Conservation (phyloP, 83 land plant species). For the Diphasiastrum complanatum region DNA sequence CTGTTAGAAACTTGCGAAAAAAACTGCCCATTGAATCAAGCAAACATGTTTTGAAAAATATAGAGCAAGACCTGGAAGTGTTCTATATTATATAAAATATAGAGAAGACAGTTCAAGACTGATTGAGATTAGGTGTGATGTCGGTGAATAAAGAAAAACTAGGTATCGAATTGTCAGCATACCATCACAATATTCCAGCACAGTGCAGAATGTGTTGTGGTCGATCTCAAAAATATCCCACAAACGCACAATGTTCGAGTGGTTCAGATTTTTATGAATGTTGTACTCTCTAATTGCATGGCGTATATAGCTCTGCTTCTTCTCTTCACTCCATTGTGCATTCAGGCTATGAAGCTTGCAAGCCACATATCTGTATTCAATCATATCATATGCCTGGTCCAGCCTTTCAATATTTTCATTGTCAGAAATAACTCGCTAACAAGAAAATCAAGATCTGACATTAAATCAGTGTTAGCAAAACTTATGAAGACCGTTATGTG, state of each 20-base stretch:
- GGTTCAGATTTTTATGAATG: constrained; percentile 89
- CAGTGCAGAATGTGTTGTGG: constrained; percentile 95
- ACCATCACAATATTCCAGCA: constrained; percentile 93
- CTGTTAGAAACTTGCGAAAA: too few species aligned
- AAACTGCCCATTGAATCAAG: too few species aligned
- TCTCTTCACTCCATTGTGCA: constrained; percentile 95
- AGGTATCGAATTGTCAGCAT: too few species aligned
- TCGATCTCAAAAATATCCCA: constrained; percentile 99
- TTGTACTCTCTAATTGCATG: constrained; percentile 97
- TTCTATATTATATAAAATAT: too few species aligned
- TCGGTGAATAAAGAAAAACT: too few species aligned
- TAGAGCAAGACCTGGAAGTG: too few species aligned
- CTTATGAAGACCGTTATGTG: too few species aligned
- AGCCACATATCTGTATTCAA: constrained; percentile 90
- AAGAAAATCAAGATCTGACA: neutral
- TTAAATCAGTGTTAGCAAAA: too few species aligned
- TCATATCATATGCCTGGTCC: constrained; percentile 93
- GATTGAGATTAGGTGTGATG: too few species aligned
- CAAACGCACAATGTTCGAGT: constrained; percentile 85
- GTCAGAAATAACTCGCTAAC: neutral
- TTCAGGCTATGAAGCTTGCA: constrained; percentile 97
- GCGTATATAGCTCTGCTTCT: constrained; percentile 91
- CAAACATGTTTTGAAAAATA: too few species aligned
- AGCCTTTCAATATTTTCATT: constrained; percentile 25
- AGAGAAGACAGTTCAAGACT: too few species aligned